Evolutionary conservation across 176 grass and related monocot genomes (phyloP), one percentile per base, ranked within the genome.

Genomic region (Carex littledalei): DNA sequence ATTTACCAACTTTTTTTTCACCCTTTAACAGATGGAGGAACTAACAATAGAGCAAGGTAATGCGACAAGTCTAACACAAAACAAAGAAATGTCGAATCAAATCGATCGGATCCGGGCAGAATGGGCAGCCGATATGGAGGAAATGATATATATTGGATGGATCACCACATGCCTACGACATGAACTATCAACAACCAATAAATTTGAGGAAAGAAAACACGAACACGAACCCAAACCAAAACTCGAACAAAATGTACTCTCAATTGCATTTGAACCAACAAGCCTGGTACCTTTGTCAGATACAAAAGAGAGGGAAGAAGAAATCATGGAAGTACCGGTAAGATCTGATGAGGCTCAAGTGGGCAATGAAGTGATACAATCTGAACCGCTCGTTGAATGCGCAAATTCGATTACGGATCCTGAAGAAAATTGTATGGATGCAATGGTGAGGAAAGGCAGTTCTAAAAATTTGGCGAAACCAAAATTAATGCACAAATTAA

Each of bases 51-150:
- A 81, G 43, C 65, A 87, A 65, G 84, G 63, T 57, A 21, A 60
- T 86, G 53, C 77, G 39, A 56, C 72, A 76, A 87, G 80, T 31
- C 78, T 92, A 74, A 86, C 85, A 34, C 86, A 88, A 82, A 84
- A 88, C 37, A 22, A 82, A 84, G 89, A 95, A 83, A 52, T 85
- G n/a, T 41, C 83, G 32, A 85, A 90, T 35, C 90, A 87, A 11
- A 79, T 88, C 16, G 87, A 86, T 79, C 68, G 52, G 21, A 90
- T 98, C 39, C 91, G 87, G 17, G 81, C 86, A 67, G 72, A 78
- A 80, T 99, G 96, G 96, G 81, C 88, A 14, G 88, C 85, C n/a
- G 93, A 92, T 82, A 91, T 94, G 91, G 89, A 98, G 87, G 90
- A 93, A 86, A 88, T 90, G 86, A 92, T 99, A 89, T 95, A 95